Conservation (phyloP, 2,329 filamentous ascomycete species). For the Sarocladiaceae sp. region DNA sequence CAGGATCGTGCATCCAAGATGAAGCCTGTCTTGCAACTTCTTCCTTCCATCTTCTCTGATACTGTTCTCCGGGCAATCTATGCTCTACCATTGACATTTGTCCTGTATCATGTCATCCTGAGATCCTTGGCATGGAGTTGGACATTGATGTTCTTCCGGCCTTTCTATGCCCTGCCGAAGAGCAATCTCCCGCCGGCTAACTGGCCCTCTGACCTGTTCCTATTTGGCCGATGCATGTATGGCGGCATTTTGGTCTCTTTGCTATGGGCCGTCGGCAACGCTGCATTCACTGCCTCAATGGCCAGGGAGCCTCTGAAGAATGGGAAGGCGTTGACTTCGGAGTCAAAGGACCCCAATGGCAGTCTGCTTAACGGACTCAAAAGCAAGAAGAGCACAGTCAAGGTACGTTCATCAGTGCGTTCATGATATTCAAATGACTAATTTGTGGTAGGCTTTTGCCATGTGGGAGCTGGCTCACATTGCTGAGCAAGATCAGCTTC, state of each 20-base stretch:
- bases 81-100: conserved; percentile 40
- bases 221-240: conserved; percentile 51
- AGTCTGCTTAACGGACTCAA: conserved; percentile 81
- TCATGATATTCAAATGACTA: background rate
- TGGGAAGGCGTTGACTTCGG: conserved; percentile 74
- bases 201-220: conserved; percentile 53
- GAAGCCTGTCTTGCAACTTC: conserved; percentile 30
- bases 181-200: conserved; percentile 58
- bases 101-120: conserved; percentile 60
- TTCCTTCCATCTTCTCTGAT: conserved; percentile 34
- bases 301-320: conserved; percentile 79
- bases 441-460: conserved; percentile 62
- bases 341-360: conserved; percentile 88
- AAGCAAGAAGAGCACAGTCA: conserved; percentile 74
- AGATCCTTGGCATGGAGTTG: conserved; percentile 63
- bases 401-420: conserved; percentile 41
- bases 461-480: conserved; percentile 89
- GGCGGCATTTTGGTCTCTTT: conserved; percentile 65
- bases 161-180: conserved; percentile 72
- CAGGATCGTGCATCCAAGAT: conserved; percentile 22
- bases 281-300: conserved; percentile 76
- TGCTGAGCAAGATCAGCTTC: conserved; percentile 66
- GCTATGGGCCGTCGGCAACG: conserved; percentile 74
- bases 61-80: conserved; percentile 35
- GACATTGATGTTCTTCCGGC: conserved; percentile 65